phyloP scores from a whole-genome alignment of 352 stramenopile genomes.

The Globisporangium iwayamae region DNA sequence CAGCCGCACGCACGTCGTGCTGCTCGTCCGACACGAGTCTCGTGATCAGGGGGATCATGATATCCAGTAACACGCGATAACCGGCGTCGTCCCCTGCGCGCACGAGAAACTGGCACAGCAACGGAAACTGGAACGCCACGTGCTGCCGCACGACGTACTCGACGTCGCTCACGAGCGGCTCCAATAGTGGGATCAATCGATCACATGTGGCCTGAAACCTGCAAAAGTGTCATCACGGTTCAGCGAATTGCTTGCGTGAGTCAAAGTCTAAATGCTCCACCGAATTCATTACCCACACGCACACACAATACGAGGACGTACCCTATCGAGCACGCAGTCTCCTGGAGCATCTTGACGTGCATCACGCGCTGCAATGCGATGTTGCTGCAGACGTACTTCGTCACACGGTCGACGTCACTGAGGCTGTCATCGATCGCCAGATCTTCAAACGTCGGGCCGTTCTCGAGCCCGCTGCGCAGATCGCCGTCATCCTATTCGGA shows the following conservation, averaged over 20 bases:
- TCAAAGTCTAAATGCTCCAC: neutral
- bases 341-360: conserved; percentile 95
- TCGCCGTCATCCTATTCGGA: conserved; percentile 21
- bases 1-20: conserved; percentile 84
- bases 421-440: conserved; percentile 98
- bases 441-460: conserved; percentile 95
- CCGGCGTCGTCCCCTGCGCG: conserved; percentile 37
- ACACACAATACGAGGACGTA: conserved; percentile 15
- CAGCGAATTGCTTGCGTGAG: neutral
- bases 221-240: conserved; percentile 19
- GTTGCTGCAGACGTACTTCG: conserved; percentile 93
- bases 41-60: conserved; percentile 71
- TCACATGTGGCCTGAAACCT: conserved; percentile 79
- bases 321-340: conserved; percentile 80
- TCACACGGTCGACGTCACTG: conserved; percentile 92
- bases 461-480: conserved; percentile 21
- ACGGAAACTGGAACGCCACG: conserved; percentile 88
- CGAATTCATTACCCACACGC: neutral
- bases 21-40: conserved; percentile 84
- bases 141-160: conserved; percentile 96
- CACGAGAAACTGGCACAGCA: conserved; percentile 71
- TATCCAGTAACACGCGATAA: conserved; percentile 74
- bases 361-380: conserved; percentile 97
- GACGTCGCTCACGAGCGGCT: conserved; percentile 82
- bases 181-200: conserved; percentile 88